Conservation (phyloP, 2,329 filamentous ascomycete species). For the Talaromyces marneffei region DNA sequence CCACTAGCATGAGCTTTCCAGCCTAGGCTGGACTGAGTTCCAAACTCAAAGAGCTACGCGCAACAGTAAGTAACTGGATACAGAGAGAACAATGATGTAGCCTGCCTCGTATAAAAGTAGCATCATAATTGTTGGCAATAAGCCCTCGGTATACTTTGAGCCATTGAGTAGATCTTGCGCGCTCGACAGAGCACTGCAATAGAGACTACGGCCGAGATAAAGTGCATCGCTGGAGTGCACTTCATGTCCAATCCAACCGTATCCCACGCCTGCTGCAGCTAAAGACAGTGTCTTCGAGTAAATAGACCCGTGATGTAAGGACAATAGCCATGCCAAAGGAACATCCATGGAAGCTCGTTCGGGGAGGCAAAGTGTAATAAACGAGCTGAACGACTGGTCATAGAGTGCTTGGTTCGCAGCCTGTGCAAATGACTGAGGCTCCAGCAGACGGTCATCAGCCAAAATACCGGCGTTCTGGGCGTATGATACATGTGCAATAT, state of each 20-base stretch:
- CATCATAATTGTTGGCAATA: conserved; percentile 7
- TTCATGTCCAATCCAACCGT: conserved; percentile 11
- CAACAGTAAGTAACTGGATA: background rate
- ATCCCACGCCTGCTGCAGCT: conserved; percentile 4
- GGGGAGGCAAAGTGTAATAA: conserved; percentile 8
- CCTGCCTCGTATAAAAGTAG: conserved; percentile 8
- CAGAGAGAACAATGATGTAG: background rate
- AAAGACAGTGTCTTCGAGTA: background rate
- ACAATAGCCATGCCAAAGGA: conserved; percentile 8
- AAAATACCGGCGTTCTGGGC: background rate
- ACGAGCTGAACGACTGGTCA: conserved; percentile 8
- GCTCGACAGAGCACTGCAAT: conserved; percentile 2
- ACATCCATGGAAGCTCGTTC: conserved; percentile 8
- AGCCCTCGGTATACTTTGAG: background rate
- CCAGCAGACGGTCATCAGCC: background rate
- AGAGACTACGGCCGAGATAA: conserved; percentile 1
- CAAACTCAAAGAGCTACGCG: conserved; percentile 7
- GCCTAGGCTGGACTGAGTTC: conserved; percentile 4
- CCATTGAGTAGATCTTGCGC: background rate
- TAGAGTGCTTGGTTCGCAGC: conserved; percentile 3
- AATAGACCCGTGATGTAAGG: background rate
- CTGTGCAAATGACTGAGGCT: background rate
- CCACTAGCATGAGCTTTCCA: conserved; percentile 7
- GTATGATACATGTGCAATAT: background rate
- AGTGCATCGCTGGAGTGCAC: background rate